Base-by-base conservation (phyloP, 176 grass and related monocot species). In the Juncus effusus region DNA sequence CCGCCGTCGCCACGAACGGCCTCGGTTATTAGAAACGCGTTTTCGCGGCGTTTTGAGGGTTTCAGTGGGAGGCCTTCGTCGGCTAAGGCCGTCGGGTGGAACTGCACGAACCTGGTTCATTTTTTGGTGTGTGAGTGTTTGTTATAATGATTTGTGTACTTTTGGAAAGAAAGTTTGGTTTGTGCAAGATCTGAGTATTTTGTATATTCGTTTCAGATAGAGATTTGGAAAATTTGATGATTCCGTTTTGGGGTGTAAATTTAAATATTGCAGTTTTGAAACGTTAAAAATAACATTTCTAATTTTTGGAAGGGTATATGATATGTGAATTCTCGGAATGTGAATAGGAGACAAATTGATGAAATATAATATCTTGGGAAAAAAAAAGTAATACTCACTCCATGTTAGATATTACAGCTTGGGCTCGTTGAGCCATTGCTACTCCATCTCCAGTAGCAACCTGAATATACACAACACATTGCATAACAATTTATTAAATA, bases 321-420 rank as follows among this genome's bases (percentile, higher is more conserved):
- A n/a, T n/a, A n/a, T n/a, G n/a, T 45, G 42, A 45, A 45, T 45
- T n/a, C n/a, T n/a, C n/a, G n/a, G n/a, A n/a, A n/a, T n/a, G n/a
- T n/a, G n/a, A n/a, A n/a, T n/a, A n/a, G n/a, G n/a, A n/a, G n/a
- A n/a, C n/a, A n/a, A n/a, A n/a, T n/a, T 56, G 52, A 13, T 10
- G 52, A 13, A 56, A 56, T 56, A 11, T 13, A 10, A 56, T 11
- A 10, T 11, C 13, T 56, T 56, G 52, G 13, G 1, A 11, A 56
- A 56, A 13, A 56, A 56, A n/a, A 61, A 19, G 56, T 6, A 6
- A 61, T 5, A 96, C 93, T 92, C 69, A 97, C 93, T 97, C 93
- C 93, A 97, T 97, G 74, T 92, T 97, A 47, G 93, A 97, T 63
- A 97, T 92, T 62, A 97, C 93, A 82, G 88, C 88, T 51, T 89